Evolutionary conservation across 2,329 filamentous ascomycete genomes (phyloP), one percentile per base, ranked within the genome.

Genomic region (Seiridium cupressi): DNA sequence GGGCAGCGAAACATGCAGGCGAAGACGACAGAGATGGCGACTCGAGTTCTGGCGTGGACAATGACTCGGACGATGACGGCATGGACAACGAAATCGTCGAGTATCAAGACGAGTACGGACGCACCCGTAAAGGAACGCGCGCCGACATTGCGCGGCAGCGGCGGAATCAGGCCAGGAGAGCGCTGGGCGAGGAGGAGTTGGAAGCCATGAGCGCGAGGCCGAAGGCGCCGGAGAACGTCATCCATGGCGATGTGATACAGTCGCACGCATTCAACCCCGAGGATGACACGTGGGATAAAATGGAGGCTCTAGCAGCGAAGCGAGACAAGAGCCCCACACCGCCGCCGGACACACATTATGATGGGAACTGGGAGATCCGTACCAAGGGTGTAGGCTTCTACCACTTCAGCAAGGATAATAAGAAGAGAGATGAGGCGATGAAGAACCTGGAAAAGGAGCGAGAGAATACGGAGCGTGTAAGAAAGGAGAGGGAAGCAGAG

Each of bases 341-440:
- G 57, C 93, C 93, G 5, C 86, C 88, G 6, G 85, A 89, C 67
- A 81, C 83, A 68, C 94, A 98, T 76, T 99, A 98, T 75, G 90
- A 97, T 73, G 92, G 92, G 1, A 84, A 85, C 62, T 84, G 83
- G 62, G 95, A 99, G 81, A 87, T 97, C 54, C 82, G 95, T 62
- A 92, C 87, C 49, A 94, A 95, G 68, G 95, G 95, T 3, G 91
- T 91, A 0, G 95, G 91, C 0, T 99, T 98, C 76, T 97, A 93
- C 78, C 88, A 90, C 60, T 98, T 99, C 72, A 92, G 89, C 61
- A 85, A 84, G 65, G 90, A 96, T 73, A 88, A 89, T 65, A 79
- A 81, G 64, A 76, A 84, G 53, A 80, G 88, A 70, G 75, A 76
- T 68, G 68, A 69, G 54, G 91, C 98, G 81, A 97, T 98, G 91